Evolutionary conservation across 78 protist species (phyloP).

Genomic region (Monocercomonoides exilis): DNA sequence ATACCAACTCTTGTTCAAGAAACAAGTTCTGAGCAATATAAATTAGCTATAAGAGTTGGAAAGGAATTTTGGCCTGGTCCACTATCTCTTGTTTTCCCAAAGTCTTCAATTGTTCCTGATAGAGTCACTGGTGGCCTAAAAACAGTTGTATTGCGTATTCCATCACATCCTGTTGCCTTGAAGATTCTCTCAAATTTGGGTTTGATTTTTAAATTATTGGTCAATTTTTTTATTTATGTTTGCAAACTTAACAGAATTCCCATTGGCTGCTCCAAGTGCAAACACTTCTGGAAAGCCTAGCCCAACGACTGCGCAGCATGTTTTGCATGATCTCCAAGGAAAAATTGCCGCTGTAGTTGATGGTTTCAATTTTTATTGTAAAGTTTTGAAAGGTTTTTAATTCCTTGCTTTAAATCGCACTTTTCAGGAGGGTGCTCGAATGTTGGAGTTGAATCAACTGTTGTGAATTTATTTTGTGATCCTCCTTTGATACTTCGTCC

Average conservation of each 20-base stretch:
- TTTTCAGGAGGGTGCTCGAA: slow-evolving; percentile 8
- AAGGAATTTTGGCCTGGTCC: slow-evolving; percentile 43
- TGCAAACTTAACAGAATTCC: neutral
- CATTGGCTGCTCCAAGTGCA: slow-evolving; percentile 27
- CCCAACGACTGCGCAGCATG: slow-evolving; percentile 9
- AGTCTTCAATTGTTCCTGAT: neutral
- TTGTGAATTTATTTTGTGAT: neutral
- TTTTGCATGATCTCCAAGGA: slow-evolving; percentile 13
- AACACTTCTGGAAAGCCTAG: slow-evolving; percentile 28
- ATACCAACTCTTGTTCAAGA: neutral
- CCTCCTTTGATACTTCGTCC: slow-evolving; percentile 34
- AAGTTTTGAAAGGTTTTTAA: too few relatives aligned
- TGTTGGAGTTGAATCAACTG: slow-evolving; percentile 41
- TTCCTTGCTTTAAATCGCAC: neutral
- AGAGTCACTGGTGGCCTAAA: slow-evolving; percentile 4
- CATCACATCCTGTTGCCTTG: slow-evolving; percentile 10
- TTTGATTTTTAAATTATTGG: neutral
- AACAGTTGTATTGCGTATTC: slow-evolving; percentile 37
- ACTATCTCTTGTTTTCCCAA: slow-evolving; percentile 9
- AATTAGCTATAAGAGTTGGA: neutral
- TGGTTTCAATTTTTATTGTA: neutral
- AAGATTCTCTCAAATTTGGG: neutral
- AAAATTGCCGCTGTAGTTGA: slow-evolving; percentile 22
- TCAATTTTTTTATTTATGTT: neutral
- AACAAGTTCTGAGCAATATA: neutral